Base-by-base conservation (phyloP, 78 protist species). In the Dictyostelium firmibasis region DNA sequence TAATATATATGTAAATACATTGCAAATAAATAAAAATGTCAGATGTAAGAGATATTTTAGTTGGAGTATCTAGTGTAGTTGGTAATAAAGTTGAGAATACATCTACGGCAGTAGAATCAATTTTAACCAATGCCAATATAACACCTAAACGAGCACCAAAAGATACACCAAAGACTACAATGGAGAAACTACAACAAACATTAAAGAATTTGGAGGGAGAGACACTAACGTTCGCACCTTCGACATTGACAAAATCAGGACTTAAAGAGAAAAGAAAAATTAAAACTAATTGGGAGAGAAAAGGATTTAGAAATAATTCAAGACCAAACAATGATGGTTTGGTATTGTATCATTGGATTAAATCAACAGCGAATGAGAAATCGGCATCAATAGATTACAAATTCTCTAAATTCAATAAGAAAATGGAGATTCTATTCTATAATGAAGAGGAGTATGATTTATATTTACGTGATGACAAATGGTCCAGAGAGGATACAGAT, bases 401-500 rank as follows among this genome's bases (percentile, higher is more conserved):
- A 60, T 89, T 64, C 38, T 10, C 50, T 1, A 78, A 81, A 69
- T 89, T 44, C 16, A 89, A 89, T 50, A 89, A 89, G n/a, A 89
- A 89, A 77, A 89, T 89, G 94, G 94, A 89, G 10, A 70, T 89
- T 20, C 47, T 89, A 20, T n/a, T 89, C 33, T 89, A 81, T n/a
- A 89, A 60, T 33, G 94, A 89, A 64, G 94, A 89, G 7, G 94
- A 89, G 76, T 89, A 89, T 23, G 94, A 89, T 47, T 23, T 81
- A 6, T 89, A 89, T 81, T 53, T 89, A 38, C 47, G 84, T 67
- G 92, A 93, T 86, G 64, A 82, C 1, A 23, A 81, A 41, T 95
- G 97, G 97, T 79, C 94, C 4, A 83, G 41, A 53, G 92, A 91
- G n/a, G 97, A 95, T 81, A 95, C 97, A 0, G 95, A 91, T 60